Base-by-base conservation (phyloP, 371 early-diverging fungal genomes). In the Syncephalastrum racemosum region DNA sequence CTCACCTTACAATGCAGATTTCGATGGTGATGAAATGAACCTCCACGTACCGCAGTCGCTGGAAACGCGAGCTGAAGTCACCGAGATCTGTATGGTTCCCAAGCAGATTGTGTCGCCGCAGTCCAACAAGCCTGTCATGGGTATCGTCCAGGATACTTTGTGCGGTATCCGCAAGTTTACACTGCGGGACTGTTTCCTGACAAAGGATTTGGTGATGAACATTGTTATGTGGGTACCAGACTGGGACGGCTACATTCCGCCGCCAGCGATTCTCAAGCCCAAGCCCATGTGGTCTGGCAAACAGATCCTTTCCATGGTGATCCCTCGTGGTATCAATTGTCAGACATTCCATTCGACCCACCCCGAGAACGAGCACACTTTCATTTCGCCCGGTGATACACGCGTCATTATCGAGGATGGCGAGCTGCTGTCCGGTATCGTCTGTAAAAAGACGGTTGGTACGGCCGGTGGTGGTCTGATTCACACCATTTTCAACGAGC, bases 11-110 rank as follows among this genome's bases (percentile, higher is more conserved):
- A 99, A 99, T 68, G 99, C 99, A 58, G 99, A 99, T 86, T 99
- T 99, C 79, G 99, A 99, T 74, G 99, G 99, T 54, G 99, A 99
- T 75, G 99, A 99, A 78, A 99, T 99, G 99, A 99, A 99, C 77
- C 75, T 99, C 79, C 99, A 99, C 74, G 95, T 99, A 24, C 99
- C 99, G 25, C 99, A 99, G 73, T 92, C 92, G 10, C 79, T 90
- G 59, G 97, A 96, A 73, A 90, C 98, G 6, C 89, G 91, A 46
- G 95, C 99, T 14, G 99, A 99, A 79, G 81, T 99, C 41, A 83
- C 83, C 59, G 94, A 97, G 79, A 85, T 99, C 46, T 95, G 95
- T 72, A 93, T 96, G 92, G 99, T 99, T 2, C 95, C 98, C 10
- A 93, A 90, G 66, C 98, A 99, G 78, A 96, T 99, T 67, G 88